Conservation (phyloP, 2,329 filamentous ascomycete genomes). For the Basipetospora chlamydospora region DNA sequence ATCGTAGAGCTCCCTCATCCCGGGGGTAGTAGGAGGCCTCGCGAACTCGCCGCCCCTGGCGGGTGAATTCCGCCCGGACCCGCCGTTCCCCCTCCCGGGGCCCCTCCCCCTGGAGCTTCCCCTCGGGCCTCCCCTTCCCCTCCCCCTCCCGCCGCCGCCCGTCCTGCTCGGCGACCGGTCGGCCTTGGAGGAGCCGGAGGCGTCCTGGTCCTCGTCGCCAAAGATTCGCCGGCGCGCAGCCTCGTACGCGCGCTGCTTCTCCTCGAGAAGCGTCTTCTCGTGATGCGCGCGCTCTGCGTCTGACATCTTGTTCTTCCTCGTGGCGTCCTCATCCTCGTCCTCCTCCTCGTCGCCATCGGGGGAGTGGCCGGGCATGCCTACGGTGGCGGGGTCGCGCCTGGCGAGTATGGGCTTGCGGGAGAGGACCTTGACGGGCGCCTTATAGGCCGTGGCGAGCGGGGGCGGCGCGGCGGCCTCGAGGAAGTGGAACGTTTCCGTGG, state of each 20-base stretch:
- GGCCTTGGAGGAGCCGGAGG: constrained; percentile 8
- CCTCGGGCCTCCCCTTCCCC: constrained; percentile 29
- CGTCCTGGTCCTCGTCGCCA: constrained; percentile 32
- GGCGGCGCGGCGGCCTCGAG: constrained; percentile 49
- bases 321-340: constrained; percentile 37
- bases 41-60: not conserved
- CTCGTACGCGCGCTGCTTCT: constrained; percentile 82
- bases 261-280: constrained; percentile 66
- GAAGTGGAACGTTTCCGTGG: constrained; percentile 60
- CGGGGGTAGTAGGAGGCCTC: not conserved
- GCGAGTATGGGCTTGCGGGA: constrained; percentile 63
- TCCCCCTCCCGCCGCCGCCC: constrained; percentile 22
- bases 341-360: constrained; percentile 51
- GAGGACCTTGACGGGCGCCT: constrained; percentile 69
- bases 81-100: not conserved
- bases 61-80: not conserved
- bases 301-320: constrained; percentile 47
- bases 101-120: not conserved
- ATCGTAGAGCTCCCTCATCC: constrained; percentile 57
- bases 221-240: constrained; percentile 81
- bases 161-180: constrained; percentile 7
- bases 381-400: constrained; percentile 38
- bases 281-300: constrained; percentile 66
- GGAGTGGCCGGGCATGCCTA: constrained; percentile 28
- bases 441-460: constrained; percentile 55